phyloP scores from a whole-genome alignment of 2,329 filamentous ascomycete species.

The Fusarium verrucosum region DNA sequence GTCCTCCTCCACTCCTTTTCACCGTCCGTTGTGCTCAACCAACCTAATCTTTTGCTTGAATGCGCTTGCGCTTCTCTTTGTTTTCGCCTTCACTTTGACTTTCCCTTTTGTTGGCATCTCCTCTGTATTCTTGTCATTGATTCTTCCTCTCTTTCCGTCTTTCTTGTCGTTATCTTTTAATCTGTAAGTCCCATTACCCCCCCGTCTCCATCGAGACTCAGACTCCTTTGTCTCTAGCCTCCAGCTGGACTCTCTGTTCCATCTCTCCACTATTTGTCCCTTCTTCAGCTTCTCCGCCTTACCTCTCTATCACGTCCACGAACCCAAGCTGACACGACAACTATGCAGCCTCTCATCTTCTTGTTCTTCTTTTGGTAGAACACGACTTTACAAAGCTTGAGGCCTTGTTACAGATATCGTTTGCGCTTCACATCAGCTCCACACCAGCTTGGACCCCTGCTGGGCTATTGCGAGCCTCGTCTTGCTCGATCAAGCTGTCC shows the following conservation, averaged over 20 bases:
- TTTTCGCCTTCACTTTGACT: constrained; percentile 21
- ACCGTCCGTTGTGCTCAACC: constrained; percentile 32
- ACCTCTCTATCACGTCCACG: constrained; percentile 6
- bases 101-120: constrained; percentile 34
- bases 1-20: constrained; percentile 36
- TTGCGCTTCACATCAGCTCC: constrained; percentile 22
- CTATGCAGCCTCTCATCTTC: constrained; percentile 34
- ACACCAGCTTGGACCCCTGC: constrained; percentile 28
- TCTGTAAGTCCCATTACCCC: constrained; percentile 33
- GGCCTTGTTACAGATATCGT: constrained; percentile 11
- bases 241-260: constrained; percentile 13
- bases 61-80: constrained; percentile 39
- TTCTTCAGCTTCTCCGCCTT: constrained; percentile 32
- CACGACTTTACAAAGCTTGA: constrained; percentile 11
- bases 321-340: constrained; percentile 31
- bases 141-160: constrained; percentile 22
- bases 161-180: constrained; percentile 30
- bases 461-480: constrained; percentile 22
- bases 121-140: constrained; percentile 25
- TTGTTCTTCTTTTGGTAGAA: constrained; percentile 23
- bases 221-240: constrained; percentile 20
- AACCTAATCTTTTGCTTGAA: constrained; percentile 34
- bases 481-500: constrained; percentile 26
- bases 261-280: constrained; percentile 37
- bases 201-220: not conserved